These are phyloP conservation scores for Ziziphus jujuba DNA, from an alignment of 306 rosid species.

Conservation along the genomic window DNA sequence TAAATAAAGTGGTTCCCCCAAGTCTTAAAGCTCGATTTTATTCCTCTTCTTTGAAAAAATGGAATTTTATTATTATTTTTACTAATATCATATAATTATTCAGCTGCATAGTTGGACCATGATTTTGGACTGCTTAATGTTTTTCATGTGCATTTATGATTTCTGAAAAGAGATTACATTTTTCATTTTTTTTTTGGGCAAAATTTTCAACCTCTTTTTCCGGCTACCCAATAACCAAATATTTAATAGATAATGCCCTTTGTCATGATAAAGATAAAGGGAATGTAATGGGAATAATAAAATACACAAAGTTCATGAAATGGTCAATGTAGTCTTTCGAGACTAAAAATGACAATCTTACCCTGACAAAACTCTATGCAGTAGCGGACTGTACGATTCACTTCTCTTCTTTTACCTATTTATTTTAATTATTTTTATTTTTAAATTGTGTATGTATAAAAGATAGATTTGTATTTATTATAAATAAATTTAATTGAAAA, in stretches of 20 bases:
- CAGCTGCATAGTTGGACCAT: background rate
- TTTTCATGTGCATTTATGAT: background rate
- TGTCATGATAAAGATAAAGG: background rate
- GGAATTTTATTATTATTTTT: no score
- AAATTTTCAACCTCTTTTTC: conserved; percentile 3
- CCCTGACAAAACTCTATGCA: background rate
- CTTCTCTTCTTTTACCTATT: background rate
- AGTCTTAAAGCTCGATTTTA: background rate
- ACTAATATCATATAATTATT: background rate
- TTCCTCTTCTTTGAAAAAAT: no score
- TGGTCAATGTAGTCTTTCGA: conserved; percentile 32
- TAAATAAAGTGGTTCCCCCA: conserved; percentile 7
- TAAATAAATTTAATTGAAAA: no score
- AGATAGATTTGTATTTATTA: no score
- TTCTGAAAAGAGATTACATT: background rate
- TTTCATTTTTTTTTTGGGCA: background rate
- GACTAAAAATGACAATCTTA: conserved; percentile 30
- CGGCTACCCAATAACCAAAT: conserved; percentile 11
- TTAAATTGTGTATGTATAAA: no score
- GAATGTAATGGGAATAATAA: conserved; percentile 3
- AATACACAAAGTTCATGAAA: conserved; percentile 9
- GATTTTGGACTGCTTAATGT: no score
- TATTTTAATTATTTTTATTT: no score
- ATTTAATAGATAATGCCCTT: background rate
- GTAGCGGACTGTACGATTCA: background rate